Evolutionary conservation across 164 flowering plant genomes (phyloP), one percentile per base, ranked within the genome.

Genomic region (Akebia trifoliata): DNA sequence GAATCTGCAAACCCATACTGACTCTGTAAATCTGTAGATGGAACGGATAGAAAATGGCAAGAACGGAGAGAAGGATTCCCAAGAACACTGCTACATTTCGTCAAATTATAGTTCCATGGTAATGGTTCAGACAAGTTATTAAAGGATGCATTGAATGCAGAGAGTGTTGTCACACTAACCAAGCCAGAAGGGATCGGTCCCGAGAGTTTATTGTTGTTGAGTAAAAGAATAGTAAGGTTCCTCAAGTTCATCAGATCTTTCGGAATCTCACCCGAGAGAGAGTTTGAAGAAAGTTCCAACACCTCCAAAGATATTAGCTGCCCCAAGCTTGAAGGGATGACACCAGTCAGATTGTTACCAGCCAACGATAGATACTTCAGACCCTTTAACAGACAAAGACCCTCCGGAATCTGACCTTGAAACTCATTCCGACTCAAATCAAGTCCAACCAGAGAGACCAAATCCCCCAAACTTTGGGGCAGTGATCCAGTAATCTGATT

Each of bases 41-140:
- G 78, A 6, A 56, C 72, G 18, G 85, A 44, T 35, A 76, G 63
- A 46, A 69, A 28, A 24, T 17, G 71, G 67, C 94, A 90, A 29
- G 78, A 54, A 32, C 22, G 74, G 22, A 81, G 69, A 26, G 58
- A 66, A 36, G 87, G 90, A 54, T 86, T 86, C 28, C 90, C 95
- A 18, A 78, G 48, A 12, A 77, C 60, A 63, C 78, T 74, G 51
- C 48, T 72, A 61, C 95, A 84, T 35, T 78, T 76, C 56, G 72
- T 73, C 68, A 78, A 54, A 59, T 63, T 76, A 31, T 51, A 54
- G 52, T 67, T 79, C 44, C 21, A 48, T 21, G 87, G 84, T 12
- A 84, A 57, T 0, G 79, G 72, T 44, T 95, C 97, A 20, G 95
- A 86, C 63, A 90, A 64, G 71, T 90, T 82, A 67, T 90, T 90